Conservation (phyloP, 2,329 filamentous ascomycete species). For the Epichloe coenophiala region DNA sequence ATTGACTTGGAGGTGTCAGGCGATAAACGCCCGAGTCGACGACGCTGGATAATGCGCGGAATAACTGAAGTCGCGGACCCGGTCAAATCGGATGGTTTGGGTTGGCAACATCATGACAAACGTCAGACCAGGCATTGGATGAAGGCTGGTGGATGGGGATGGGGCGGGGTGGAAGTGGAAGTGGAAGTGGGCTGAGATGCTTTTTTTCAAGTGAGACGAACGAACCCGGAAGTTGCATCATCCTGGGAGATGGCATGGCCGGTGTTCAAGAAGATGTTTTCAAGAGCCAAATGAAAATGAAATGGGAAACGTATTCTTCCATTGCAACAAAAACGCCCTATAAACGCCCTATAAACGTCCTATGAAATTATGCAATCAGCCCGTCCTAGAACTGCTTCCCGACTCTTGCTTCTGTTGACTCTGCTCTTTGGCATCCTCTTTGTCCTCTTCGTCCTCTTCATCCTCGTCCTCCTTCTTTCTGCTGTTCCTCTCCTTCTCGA, state of each 20-base stretch:
- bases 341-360: too few relatives aligned
- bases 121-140: slow-evolving; percentile 16
- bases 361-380: not conserved
- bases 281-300: not conserved
- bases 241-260: too few relatives aligned
- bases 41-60: too few relatives aligned
- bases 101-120: slow-evolving; percentile 16
- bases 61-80: not conserved
- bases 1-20: too few relatives aligned
- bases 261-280: too few relatives aligned
- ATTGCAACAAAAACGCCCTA: too few relatives aligned
- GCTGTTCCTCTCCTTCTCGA: slow-evolving; percentile 37
- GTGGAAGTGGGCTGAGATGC: not conserved
- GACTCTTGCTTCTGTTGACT: slow-evolving; percentile 11
- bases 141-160: slow-evolving; percentile 7
- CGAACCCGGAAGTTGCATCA: not conserved
- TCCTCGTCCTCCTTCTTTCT: slow-evolving; percentile 23
- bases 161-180: not conserved
- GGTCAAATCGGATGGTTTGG: not conserved
- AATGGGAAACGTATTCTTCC: not conserved
- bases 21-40: too few relatives aligned
- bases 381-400: not conserved
- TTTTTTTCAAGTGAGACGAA: not conserved
- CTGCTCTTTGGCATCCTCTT: slow-evolving; percentile 9
- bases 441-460: slow-evolving; percentile 22